Evolutionary conservation across 2,329 filamentous ascomycete genomes (phyloP), one percentile per base, ranked within the genome.

Genomic region (Sporothrix curviconia): DNA sequence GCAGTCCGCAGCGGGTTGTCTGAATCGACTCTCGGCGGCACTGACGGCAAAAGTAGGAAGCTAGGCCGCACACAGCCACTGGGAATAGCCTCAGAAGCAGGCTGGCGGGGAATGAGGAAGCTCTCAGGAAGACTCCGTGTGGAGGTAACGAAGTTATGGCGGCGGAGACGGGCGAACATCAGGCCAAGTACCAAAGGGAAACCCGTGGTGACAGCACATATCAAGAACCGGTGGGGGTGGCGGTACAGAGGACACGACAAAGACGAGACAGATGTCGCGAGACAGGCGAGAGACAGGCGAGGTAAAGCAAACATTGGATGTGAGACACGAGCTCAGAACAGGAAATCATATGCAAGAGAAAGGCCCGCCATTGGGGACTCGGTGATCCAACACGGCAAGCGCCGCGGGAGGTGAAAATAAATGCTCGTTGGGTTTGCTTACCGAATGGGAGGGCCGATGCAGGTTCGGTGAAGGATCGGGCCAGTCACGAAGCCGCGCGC

Each of bases 371-470:
- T 52, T n/a, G n/a, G 34, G 34, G 34, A 52, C 49, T 40, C 49
- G 34, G 49, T 52, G 49, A 40, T 52, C 49, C 49, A 39, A 52
- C 19, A 19, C 32, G 47, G 34, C 47, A 51, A 37, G 47, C 47
- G 47, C 34, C 40, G 28, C 12, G 24, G 43, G 15, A 2, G 47
- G 32, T 9, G 7, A 19, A 12, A n/a, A n/a, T n/a, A 14, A 12
- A 37, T 9, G 34, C 37, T 51, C 34, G 39, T 32, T 5, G 6
- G 28, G 5, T 32, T 32, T 51, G 49, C 49, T 51, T 51, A 51
- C 49, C 47, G 49, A 39, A 34, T 51, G 39, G 9, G 49, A 34
- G 37, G 49, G 49, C 28, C 22, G 49, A 51, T 51, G 49, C 49
- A 39, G 25, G 34, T 15, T 37, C 49, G 36, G 36, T 17, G 47